Percentiles rank a stretch among this genome's conserved stretches.
These are phyloP conservation scores for Tolypocladium cylindrosporum DNA, from an alignment of 2,329 filamentous ascomycete genomes.

Conservation along the genomic window DNA sequence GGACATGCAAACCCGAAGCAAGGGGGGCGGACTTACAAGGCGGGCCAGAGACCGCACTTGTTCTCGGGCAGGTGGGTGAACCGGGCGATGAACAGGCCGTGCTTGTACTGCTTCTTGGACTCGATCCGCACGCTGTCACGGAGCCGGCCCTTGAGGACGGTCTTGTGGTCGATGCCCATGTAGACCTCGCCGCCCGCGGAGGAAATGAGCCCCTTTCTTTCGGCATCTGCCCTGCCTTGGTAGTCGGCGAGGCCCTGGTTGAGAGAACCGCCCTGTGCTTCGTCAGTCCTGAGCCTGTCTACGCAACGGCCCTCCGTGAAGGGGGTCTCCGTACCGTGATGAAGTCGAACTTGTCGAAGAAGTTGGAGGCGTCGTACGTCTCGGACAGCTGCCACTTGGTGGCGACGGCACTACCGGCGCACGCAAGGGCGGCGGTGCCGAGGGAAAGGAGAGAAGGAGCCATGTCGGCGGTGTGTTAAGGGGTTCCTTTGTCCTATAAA, in stretches of 20 bases:
- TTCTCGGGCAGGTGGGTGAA: slow-evolving; percentile 58
- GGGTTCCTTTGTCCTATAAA: background rate
- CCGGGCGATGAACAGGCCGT: slow-evolving; percentile 60
- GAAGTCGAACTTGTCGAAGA: slow-evolving; percentile 38
- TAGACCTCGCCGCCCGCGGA: slow-evolving; percentile 23
- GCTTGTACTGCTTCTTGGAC: slow-evolving; percentile 51
- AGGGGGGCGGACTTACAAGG: slow-evolving; percentile 37
- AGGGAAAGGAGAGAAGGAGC: slow-evolving; percentile 29
- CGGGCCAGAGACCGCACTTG: slow-evolving; percentile 63
- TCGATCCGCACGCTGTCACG: slow-evolving; percentile 54
- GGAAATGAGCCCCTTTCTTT: slow-evolving; percentile 22
- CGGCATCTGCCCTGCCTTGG: slow-evolving; percentile 22
- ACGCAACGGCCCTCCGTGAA: slow-evolving; percentile 1
- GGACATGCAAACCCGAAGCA: background rate
- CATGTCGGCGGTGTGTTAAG: slow-evolving; percentile 17
- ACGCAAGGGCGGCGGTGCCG: slow-evolving; percentile 26
- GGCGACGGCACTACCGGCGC: slow-evolving; percentile 20
- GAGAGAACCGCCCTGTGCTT: slow-evolving; percentile 35
- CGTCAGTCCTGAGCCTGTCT: background rate
- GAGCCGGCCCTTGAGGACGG: slow-evolving; percentile 18
- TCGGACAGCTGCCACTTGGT: slow-evolving; percentile 28
- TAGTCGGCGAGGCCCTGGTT: slow-evolving; percentile 57
- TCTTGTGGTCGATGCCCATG: slow-evolving; percentile 26
- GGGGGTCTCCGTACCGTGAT: slow-evolving; percentile 19
- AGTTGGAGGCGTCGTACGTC: slow-evolving; percentile 31